Evolutionary conservation across 768 basidiomycete genomes (phyloP).

Genomic region (Suillus variegatus): DNA sequence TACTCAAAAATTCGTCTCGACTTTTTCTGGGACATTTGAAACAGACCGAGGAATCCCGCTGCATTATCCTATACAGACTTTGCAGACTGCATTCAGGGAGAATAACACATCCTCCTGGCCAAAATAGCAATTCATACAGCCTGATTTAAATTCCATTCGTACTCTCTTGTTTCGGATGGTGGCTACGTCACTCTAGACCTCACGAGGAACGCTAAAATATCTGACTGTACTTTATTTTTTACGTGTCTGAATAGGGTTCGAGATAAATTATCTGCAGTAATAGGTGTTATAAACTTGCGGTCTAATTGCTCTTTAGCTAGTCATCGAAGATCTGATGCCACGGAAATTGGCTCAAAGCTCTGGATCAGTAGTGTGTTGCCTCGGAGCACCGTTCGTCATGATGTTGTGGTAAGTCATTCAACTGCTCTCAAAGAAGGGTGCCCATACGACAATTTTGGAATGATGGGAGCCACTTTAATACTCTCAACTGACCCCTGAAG

Average conservation of each 20-base stretch:
- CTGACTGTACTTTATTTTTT: background rate
- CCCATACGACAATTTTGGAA: constrained; percentile 19
- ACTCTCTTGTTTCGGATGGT: background rate
- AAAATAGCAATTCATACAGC: too few relatives aligned
- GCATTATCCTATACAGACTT: too few relatives aligned
- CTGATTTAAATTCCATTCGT: too few relatives aligned
- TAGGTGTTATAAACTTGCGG: background rate
- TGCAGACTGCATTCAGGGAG: too few relatives aligned
- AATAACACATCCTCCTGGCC: too few relatives aligned
- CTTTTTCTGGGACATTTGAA: too few relatives aligned
- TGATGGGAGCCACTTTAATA: constrained; percentile 47
- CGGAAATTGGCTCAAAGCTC: background rate
- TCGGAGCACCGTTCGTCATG: constrained; percentile 51
- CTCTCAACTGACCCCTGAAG: constrained; percentile 23
- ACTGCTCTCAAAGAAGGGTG: background rate
- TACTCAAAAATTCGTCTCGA: too few relatives aligned
- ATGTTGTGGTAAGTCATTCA: constrained; percentile 41
- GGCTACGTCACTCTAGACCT: background rate
- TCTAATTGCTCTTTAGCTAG: constrained; percentile 26
- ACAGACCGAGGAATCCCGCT: too few relatives aligned
- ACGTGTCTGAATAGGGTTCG: background rate
- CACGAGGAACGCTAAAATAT: background rate
- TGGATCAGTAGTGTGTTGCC: constrained; percentile 47
- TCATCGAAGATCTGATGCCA: background rate
- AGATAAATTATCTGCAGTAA: background rate